Evolutionary conservation across 139 green algal genomes (phyloP), one percentile per base, ranked within the genome.

Genomic region (Pycnococcus provasolii): DNA sequence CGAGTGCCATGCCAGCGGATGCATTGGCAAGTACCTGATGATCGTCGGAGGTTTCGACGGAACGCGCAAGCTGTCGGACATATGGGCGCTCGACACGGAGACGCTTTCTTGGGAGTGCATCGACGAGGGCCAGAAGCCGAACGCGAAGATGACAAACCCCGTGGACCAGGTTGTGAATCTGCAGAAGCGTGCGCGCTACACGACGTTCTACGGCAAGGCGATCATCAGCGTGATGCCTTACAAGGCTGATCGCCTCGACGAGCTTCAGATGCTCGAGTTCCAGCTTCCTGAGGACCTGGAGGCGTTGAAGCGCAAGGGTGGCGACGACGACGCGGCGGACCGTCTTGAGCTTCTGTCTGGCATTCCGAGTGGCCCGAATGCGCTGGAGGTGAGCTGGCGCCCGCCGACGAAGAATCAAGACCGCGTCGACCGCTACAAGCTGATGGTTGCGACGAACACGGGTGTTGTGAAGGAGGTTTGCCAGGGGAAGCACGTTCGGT

Each of bases 1-100:
- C 6, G 60, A 66, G 60, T 26, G 42, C 8, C 11, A 57, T 39
- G 11, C 6, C n/a, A 39, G 5, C 6, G 13, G 42, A 5, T 42
- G 46, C n/a, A 55, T 66, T 54, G 42, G 60, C 6, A 96, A 91
- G 77, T 94, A 96, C 1, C 90, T 89, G 44, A 95, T 92, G 0
- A 88, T 96, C 7, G 94, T 74, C 0, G 90, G 90, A 63, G 94
- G 77, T 50, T 94, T 85, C 13, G 77, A 88, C 2, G 94, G 73
- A 0, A 86, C 94, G 75, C 89, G 60, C 26, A 5, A 5, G 7
- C 63, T 70, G 5, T 11, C 6, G 6, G 63, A 70, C 63, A 71
- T 45, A 6, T 70, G 48, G 46, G 63, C 59, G 13, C 51, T 70
- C 6, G 15, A 70, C 52, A 70, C 63, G 43, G 63, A 64, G n/a